Conservation (phyloP, 495 filamentous ascomycete species). For the Podospora sp. region DNA sequence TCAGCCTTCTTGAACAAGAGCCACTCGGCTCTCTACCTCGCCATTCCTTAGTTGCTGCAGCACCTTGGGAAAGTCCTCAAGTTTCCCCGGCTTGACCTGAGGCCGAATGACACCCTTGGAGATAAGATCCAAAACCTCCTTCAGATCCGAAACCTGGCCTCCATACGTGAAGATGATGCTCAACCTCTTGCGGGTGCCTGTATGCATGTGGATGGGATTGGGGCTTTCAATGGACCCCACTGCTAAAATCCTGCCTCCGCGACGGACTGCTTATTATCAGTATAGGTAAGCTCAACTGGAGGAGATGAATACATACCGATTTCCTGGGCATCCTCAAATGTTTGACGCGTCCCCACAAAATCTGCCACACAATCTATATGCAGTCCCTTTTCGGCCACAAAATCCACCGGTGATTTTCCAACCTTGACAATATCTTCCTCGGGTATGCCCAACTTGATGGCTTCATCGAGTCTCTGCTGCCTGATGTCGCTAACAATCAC, state of each 20-base stretch:
- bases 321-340: conserved; percentile 22
- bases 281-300: no score
- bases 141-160: conserved; percentile 20
- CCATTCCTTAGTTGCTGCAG: conserved; percentile 20
- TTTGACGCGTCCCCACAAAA: conserved; percentile 23
- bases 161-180: conserved; percentile 26
- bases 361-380: conserved; percentile 17
- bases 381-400: conserved; percentile 19
- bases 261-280: conserved; percentile 16
- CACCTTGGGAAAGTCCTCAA: conserved; percentile 28
- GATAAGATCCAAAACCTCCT: conserved; percentile 23
- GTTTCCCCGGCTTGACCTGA: conserved; percentile 22
- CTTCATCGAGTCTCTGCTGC: conserved; percentile 22
- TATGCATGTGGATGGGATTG: conserved; percentile 31
- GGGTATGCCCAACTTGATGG: conserved; percentile 22
- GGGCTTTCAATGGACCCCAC: conserved; percentile 40
- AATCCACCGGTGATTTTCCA: conserved; percentile 21
- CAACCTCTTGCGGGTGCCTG: conserved; percentile 23
- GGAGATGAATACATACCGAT: conserved; percentile 12
- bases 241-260: conserved; percentile 41
- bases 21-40: conserved; percentile 25
- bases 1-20: conserved; percentile 23
- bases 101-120: conserved; percentile 29
- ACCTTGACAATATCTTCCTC: conserved; percentile 14
- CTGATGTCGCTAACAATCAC: conserved; percentile 20